Evolutionary conservation across 371 early-diverging fungal genomes (phyloP).

Genomic region (Cokeromyces recurvatus): DNA sequence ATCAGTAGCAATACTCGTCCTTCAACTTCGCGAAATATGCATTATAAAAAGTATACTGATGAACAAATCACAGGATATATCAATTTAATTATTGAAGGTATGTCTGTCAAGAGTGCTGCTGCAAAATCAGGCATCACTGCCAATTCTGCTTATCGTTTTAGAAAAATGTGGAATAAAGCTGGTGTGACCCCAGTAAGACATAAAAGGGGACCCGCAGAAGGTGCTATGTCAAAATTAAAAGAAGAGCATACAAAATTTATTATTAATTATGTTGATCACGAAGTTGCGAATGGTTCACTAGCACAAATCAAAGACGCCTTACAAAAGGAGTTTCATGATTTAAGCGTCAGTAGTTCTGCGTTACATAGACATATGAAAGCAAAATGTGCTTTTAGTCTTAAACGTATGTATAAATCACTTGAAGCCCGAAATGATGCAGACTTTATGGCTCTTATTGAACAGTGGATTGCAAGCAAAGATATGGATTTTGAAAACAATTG

Average conservation of each 20-base stretch:
- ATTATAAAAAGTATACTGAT: slow-evolving; percentile 1
- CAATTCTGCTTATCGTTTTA: slow-evolving; percentile 5
- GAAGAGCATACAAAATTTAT: background rate
- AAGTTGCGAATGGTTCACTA: slow-evolving; percentile 90
- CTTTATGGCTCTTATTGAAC: background rate
- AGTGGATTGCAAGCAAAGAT: background rate
- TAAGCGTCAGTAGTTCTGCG: background rate
- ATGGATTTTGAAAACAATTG: background rate
- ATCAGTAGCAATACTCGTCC: background rate
- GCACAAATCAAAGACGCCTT: slow-evolving; percentile 48
- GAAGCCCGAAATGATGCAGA: background rate
- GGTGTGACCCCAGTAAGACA: background rate
- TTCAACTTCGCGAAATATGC: background rate
- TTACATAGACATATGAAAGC: background rate
- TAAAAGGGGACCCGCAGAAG: slow-evolving; percentile 7
- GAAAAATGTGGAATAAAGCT: slow-evolving; percentile 2
- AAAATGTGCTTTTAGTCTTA: background rate
- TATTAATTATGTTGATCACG: slow-evolving; percentile 54
- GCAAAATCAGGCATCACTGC: slow-evolving; percentile 1
- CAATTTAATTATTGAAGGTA: slow-evolving; percentile 2
- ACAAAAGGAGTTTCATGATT: background rate
- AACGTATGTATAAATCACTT: background rate
- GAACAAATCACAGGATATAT: background rate
- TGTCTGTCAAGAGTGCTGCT: slow-evolving; percentile 4
- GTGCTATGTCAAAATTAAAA: background rate